phyloP scores from a whole-genome alignment of 2,329 filamentous ascomycete genomes.

The Fusarium virguliforme region DNA sequence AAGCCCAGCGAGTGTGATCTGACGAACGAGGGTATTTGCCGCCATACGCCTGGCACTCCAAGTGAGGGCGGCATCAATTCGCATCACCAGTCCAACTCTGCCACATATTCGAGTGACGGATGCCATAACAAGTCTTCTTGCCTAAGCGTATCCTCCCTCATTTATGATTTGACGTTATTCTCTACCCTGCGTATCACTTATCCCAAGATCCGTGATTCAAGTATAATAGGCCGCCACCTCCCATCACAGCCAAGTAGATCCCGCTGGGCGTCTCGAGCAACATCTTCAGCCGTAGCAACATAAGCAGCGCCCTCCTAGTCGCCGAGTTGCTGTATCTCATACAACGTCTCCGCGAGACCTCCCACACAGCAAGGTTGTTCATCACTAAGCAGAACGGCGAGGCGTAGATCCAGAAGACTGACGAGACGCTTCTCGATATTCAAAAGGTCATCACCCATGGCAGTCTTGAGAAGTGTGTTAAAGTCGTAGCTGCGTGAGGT shows the following conservation, averaged over 20 bases:
- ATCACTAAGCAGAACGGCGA: conserved; percentile 79
- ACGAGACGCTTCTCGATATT: conserved; percentile 86
- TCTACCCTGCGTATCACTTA: conserved; percentile 51
- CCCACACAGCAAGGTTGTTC: conserved; percentile 75
- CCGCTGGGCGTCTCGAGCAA: conserved; percentile 89
- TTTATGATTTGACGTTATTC: too few species aligned
- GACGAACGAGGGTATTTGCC: too few species aligned
- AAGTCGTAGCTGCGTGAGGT: conserved; percentile 70
- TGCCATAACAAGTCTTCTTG: too few species aligned
- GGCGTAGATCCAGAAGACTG: conserved; percentile 85
- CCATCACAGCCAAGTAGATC: conserved; percentile 85
- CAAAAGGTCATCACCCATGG: conserved; percentile 87
- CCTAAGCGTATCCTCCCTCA: too few species aligned
- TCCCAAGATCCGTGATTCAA: conserved; percentile 72
- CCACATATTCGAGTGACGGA: too few species aligned
- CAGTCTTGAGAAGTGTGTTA: conserved; percentile 88
- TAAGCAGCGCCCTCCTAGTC: conserved; percentile 84
- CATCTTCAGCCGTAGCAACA: conserved; percentile 84
- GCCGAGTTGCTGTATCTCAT: conserved; percentile 79
- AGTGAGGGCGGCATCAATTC: too few species aligned
- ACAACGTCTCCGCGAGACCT: conserved; percentile 77
- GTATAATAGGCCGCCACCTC: conserved; percentile 76
- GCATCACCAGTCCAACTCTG: too few species aligned
- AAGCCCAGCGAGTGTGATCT: too few species aligned
- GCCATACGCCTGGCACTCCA: too few species aligned